These are phyloP conservation scores for Coleophoma cylindrospora DNA, from an alignment of 2,329 filamentous ascomycete species.

Conservation along the genomic window DNA sequence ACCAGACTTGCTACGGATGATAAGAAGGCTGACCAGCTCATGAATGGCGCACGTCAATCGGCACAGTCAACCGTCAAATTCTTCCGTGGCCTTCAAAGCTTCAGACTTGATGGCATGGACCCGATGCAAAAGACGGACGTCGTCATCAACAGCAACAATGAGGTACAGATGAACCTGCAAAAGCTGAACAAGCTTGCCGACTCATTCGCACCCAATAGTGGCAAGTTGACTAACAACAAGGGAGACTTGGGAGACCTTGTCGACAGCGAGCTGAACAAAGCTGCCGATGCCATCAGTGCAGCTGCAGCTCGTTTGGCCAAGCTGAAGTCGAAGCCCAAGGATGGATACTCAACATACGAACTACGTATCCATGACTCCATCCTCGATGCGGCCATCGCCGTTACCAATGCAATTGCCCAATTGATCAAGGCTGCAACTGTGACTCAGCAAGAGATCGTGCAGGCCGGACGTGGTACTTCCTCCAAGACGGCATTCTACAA, in stretches of 20 bases:
- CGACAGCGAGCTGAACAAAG: constrained; percentile 85
- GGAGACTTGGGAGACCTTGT: constrained; percentile 92
- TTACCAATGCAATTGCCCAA: constrained; percentile 89
- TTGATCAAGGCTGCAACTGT: constrained; percentile 92
- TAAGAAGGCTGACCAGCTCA: constrained; percentile 83
- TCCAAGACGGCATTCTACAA: constrained; percentile 96
- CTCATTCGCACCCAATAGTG: constrained; percentile 81
- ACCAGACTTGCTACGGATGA: constrained; percentile 91
- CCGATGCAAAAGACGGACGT: constrained; percentile 92
- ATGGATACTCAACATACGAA: constrained; percentile 93
- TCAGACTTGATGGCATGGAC: constrained; percentile 86
- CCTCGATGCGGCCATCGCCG: constrained; percentile 84
- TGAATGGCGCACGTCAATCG: constrained; percentile 76
- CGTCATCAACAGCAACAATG: constrained; percentile 95
- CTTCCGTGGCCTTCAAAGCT: constrained; percentile 91
- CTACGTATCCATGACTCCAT: constrained; percentile 95
- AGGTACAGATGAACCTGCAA: constrained; percentile 91
- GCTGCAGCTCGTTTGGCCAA: constrained; percentile 85
- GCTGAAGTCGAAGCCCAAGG: constrained; percentile 92
- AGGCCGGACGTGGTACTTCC: constrained; percentile 81
- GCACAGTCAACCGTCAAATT: constrained; percentile 87
- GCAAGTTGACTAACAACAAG: constrained; percentile 69
- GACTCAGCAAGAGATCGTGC: constrained; percentile 94
- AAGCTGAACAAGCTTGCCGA: constrained; percentile 91
- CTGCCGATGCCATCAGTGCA: constrained; percentile 90